Percentiles rank a stretch among this genome's conserved stretches.
These are phyloP conservation scores for Xylariaceae sp. DNA, from an alignment of 2,329 filamentous ascomycete genomes.

Conservation along the genomic window DNA sequence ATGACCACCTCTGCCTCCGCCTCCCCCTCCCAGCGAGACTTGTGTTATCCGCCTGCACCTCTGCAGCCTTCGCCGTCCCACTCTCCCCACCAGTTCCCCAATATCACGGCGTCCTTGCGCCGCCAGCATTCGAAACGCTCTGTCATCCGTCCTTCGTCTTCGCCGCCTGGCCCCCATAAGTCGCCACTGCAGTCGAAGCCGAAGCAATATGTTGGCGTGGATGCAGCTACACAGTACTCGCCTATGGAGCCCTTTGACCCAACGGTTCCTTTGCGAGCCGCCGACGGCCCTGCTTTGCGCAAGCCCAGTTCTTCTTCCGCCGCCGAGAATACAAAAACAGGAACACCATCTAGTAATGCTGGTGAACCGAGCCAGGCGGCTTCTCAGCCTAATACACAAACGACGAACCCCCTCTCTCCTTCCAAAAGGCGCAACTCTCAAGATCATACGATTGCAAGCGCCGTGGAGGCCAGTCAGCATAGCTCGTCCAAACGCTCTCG, in stretches of 20 bases:
- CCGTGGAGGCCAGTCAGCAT: slow-evolving; percentile 32
- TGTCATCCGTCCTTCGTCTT: slow-evolving; percentile 33
- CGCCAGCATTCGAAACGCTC: slow-evolving; percentile 37
- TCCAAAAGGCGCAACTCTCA: slow-evolving; percentile 44
- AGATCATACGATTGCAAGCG: slow-evolving; percentile 27
- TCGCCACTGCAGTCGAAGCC: slow-evolving; percentile 29
- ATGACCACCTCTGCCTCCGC: slow-evolving; percentile 40
- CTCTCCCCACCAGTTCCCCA: slow-evolving; percentile 39
- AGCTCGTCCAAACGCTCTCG: slow-evolving; percentile 49
- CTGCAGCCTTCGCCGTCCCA: slow-evolving; percentile 23
- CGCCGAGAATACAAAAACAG: slow-evolving; percentile 17
- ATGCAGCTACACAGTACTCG: slow-evolving; percentile 46
- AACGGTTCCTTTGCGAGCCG: slow-evolving; percentile 31
- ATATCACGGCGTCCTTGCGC: slow-evolving; percentile 39
- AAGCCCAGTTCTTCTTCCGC: slow-evolving; percentile 22
- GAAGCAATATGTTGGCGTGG: slow-evolving; percentile 43
- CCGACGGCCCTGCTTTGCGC: slow-evolving; percentile 31
- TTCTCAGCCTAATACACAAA: slow-evolving; percentile 13
- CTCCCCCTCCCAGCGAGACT: slow-evolving; percentile 40
- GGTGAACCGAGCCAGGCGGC: slow-evolving; percentile 26
- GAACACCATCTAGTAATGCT: slow-evolving; percentile 10
- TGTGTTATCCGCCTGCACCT: slow-evolving; percentile 42
- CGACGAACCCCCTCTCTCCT: slow-evolving; percentile 31
- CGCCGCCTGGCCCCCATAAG: slow-evolving; percentile 30
- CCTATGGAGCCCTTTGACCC: slow-evolving; percentile 44